These are phyloP conservation scores for Colletotrichum tabaci DNA, from an alignment of 2,329 filamentous ascomycete genomes.

Conservation along the genomic window DNA sequence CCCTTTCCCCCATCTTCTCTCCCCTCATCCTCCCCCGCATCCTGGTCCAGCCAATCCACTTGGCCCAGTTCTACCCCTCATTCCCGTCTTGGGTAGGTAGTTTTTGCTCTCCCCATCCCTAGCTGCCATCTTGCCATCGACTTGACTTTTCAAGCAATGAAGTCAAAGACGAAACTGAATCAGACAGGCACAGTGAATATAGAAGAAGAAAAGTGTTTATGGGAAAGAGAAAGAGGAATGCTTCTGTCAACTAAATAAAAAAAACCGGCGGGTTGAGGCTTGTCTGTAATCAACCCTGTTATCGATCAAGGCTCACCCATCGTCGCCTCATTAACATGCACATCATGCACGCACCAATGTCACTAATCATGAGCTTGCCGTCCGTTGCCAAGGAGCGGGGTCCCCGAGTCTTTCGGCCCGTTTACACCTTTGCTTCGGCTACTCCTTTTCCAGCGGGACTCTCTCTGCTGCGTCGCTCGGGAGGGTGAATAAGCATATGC, in stretches of 20 bases:
- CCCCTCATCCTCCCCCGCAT: conserved; percentile 37
- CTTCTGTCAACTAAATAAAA: no score
- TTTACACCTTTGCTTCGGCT: conserved; percentile 17
- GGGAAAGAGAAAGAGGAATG: neutral
- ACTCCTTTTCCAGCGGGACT: conserved; percentile 4
- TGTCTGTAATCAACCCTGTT: neutral
- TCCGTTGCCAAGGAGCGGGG: conserved; percentile 31
- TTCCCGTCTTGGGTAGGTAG: neutral
- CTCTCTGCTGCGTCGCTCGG: neutral
- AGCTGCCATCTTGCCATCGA: neutral
- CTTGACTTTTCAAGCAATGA: neutral
- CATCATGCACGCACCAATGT: neutral
- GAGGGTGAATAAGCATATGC: neutral
- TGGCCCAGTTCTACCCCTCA: conserved; percentile 28
- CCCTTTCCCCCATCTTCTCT: conserved; percentile 9
- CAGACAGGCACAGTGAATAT: rapidly evolving
- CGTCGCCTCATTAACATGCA: neutral
- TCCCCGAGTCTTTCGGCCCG: conserved; percentile 31
- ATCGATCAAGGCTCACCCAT: neutral
- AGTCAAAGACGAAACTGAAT: neutral
- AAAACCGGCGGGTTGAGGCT: no score
- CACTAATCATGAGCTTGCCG: neutral
- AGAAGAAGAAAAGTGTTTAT: neutral
- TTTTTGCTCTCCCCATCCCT: neutral
- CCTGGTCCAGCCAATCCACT: conserved; percentile 5